A percentile compares a stretch with the other conserved stretches of the same genome.
These are phyloP conservation scores for Dimargaris xerosporica DNA, from an alignment of 192 early-diverging fungal genomes.

Conservation along the genomic window DNA sequence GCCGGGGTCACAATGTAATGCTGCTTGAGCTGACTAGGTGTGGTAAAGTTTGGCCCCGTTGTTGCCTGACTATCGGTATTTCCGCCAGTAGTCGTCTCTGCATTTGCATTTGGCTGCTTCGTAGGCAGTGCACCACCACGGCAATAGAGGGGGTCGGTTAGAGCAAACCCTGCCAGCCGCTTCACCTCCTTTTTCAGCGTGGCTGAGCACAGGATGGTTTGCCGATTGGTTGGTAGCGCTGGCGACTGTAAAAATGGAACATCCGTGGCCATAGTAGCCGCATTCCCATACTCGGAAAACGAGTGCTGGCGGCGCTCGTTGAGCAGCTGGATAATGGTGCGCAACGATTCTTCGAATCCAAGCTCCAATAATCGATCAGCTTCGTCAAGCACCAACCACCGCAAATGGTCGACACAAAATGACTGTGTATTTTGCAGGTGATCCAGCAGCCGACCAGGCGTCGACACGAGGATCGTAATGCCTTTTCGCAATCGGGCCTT, in stretches of 20 bases:
- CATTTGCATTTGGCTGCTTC: conserved; percentile 20
- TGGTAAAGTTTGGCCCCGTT: conserved; percentile 31
- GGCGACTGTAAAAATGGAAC: conserved; percentile 13
- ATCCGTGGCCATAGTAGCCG: no score
- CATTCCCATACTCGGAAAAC: no score
- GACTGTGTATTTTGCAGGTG: conserved; percentile 72
- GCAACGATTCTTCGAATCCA: conserved; percentile 73
- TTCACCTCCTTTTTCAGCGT: conserved; percentile 76
- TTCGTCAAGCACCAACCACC: conserved; percentile 96
- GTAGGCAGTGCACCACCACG: conserved; percentile 30
- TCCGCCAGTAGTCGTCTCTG: conserved; percentile 11
- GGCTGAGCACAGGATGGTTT: conserved; percentile 79
- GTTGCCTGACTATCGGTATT: conserved; percentile 24
- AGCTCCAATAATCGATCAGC: conserved; percentile 92
- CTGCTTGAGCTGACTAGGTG: conserved; percentile 82
- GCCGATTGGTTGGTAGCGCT: conserved; percentile 45
- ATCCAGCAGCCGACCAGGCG: conserved; percentile 88
- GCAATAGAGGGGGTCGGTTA: conserved; percentile 68
- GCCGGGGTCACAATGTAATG: conserved; percentile 72
- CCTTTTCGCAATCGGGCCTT: conserved; percentile 75
- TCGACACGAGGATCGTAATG: conserved; percentile 75
- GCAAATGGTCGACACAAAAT: conserved; percentile 67
- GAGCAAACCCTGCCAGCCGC: conserved; percentile 58
- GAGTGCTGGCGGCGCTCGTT: conserved; percentile 21
- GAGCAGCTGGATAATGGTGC: conserved; percentile 47